Evolutionary conservation across 441 rosid genomes (phyloP), one percentile per base, ranked within the genome.

Genomic region (Capsella rubella): DNA sequence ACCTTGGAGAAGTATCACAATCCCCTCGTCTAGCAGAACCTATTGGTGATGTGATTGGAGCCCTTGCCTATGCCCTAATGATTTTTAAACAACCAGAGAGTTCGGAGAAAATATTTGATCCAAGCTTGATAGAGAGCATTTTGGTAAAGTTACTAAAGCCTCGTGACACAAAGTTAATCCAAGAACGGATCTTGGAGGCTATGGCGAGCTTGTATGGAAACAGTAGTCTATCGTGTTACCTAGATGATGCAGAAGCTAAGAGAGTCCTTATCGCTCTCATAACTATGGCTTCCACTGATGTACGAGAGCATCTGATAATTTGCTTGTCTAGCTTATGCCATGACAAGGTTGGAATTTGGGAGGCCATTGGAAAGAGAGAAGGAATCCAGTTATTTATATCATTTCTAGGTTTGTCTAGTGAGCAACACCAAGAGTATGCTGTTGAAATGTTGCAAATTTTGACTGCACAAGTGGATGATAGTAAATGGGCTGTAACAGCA

Each of bases 401-500:
- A 67, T 98, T 96, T 79, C 97, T 96, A 8, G 99, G 99, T 68
- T 90, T 96, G 75, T 96, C 99, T 53, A 90, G 97, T 47, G 99
- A 96, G 80, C 98, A 93, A 78, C 99, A 93, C 82, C 99, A 96
- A 81, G 99, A 96, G 82, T 90, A 92, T 92, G 96, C 98, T 46
- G 99, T 96, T 80, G 95, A 94, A 66, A 86, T 96, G 85, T 88
- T 96, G 80, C 84, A 84, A 78, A 92, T 96, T 81, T 81, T 96
- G 66, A 90, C 99, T 10, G 86, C 89, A 72, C 92, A 96, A 85
- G 89, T 90, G 53, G 98, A 96, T 77, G 99, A 96, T 79, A 96
- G 98, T 80, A 96, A 93, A 84, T 96, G 99, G 99, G 99, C 99
- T 50, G 87, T 96, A 80, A 96, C 99, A 16, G 99, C 99, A 69